phyloP scores from a whole-genome alignment of 169 alveolate species.

The Cryptosporidium felis region DNA sequence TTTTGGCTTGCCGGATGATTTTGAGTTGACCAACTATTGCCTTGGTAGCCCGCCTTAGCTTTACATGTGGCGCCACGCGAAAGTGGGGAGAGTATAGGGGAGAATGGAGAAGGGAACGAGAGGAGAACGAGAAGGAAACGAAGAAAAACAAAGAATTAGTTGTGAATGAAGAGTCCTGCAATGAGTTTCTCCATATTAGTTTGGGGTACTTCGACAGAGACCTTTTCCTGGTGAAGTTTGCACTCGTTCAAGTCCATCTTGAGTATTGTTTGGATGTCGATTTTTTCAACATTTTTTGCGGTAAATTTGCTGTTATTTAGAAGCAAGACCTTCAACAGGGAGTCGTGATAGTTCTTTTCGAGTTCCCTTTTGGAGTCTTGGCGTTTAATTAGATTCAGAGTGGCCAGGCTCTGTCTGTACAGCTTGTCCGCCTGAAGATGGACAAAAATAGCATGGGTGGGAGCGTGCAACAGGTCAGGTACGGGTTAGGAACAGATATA shows the following conservation, averaged over 20 bases:
- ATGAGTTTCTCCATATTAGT: constrained; percentile 5
- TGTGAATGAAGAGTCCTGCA: background rate
- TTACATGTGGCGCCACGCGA: background rate
- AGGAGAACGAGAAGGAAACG: background rate
- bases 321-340: background rate
- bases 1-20: no score
- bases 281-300: constrained; percentile 17
- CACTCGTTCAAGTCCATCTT: constrained; percentile 38
- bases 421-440: constrained; percentile 41
- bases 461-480: background rate
- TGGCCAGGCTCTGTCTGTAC: constrained; percentile 20
- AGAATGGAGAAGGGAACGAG: background rate
- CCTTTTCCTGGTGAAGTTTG: constrained; percentile 3
- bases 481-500: no score
- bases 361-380: constrained; percentile 49
- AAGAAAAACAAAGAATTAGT: background rate
- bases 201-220: background rate
- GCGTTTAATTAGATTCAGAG: constrained; percentile 11
- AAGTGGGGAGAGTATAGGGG: background rate
- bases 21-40: no score
- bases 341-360: background rate
- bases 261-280: constrained; percentile 28
- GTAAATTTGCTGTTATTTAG: constrained; percentile 12
- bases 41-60: background rate
- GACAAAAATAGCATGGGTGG: background rate